phyloP scores from a whole-genome alignment of 2,329 filamentous ascomycete species.

The Colletotrichum orchidophilum region DNA sequence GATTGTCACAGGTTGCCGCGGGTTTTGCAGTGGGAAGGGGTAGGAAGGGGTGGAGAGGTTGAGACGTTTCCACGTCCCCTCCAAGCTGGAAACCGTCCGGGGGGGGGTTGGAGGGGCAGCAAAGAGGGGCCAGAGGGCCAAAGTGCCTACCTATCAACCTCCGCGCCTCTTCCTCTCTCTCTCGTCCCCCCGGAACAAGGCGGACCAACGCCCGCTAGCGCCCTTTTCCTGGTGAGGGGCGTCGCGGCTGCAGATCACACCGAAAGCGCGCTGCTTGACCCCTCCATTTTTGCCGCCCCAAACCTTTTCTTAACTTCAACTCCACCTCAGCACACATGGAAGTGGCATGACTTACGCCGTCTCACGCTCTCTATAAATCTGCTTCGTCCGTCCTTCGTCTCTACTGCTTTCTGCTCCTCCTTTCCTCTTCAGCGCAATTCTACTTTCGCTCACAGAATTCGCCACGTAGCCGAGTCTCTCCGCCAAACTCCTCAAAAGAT shows the following conservation, averaged over 20 bases:
- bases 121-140: neutral
- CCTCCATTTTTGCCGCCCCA: slow-evolving; percentile 21
- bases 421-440: slow-evolving; percentile 34
- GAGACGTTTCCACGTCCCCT: slow-evolving; percentile 28
- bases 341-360: neutral
- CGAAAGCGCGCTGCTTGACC: slow-evolving; percentile 20
- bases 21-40: slow-evolving; percentile 2
- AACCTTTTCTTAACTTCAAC: slow-evolving; percentile 35
- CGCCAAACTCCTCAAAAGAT: slow-evolving; percentile 14
- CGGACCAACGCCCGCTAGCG: slow-evolving; percentile 21
- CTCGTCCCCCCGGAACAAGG: slow-evolving; percentile 27
- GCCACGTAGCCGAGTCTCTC: slow-evolving; percentile 32
- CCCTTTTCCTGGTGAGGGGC: slow-evolving; percentile 19
- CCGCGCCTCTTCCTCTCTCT: neutral
- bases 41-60: slow-evolving; percentile 6
- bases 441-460: slow-evolving; percentile 31
- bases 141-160: neutral
- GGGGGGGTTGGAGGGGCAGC: slow-evolving; percentile 1
- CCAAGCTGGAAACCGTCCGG: slow-evolving; percentile 2
- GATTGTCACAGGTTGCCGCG: slow-evolving; percentile 9
- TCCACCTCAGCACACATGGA: neutral
- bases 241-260: slow-evolving; percentile 24
- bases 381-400: slow-evolving; percentile 1
- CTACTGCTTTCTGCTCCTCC: neutral
- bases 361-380: slow-evolving; percentile 31